Base-by-base conservation (phyloP, 495 filamentous ascomycete genomes). In the Pseudomonodictys pantanalensis region DNA sequence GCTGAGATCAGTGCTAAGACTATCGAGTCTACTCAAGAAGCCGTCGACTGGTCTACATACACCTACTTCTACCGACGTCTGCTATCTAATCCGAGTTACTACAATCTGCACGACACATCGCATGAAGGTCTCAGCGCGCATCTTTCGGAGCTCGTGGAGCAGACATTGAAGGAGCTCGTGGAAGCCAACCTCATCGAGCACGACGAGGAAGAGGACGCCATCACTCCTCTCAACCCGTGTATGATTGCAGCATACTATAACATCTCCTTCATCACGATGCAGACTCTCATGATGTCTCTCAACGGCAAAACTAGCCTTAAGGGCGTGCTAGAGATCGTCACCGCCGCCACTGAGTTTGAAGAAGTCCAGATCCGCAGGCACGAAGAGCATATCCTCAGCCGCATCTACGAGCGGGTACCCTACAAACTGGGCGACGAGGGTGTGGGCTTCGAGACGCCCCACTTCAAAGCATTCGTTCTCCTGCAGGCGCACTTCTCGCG, bases 171-270 rank as follows among this genome's bases (percentile, higher is more conserved):
- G 72, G 92, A 99, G 58, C 79, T 99, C 48, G 79, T 85, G 2
- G 92, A 97, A 60, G 91, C 91, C 24, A 95, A 95, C 81, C 91
- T 99, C 52, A 90, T 99, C 60, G 92, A 97, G 61, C 78, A 96
- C 25, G 93, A 99, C 63, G 95, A 98, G 72, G 95, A 97, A 23
- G 95, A 97, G 65, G 95, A 96, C 68, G 85, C 86, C 20, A 85
- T 97, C 52, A 83, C 87, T 7, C 91, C 93, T 20, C 81, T 95
- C 60, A 97, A 99, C 65, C 87, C 93, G 0, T 92, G 92, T 33
- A 96, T 95, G 89, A 97, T 99, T 69, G 91, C 90, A 6, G 91
- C 93, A 2, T 97, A 97, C 76, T 99, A 97, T 81, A 97, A 97
- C 71, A 96, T 99, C 60, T 97, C 95, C 17, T 96, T 97, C 76